These are phyloP conservation scores for Penicilliopsis zonata DNA, from an alignment of 495 filamentous ascomycete species.

Conservation along the genomic window DNA sequence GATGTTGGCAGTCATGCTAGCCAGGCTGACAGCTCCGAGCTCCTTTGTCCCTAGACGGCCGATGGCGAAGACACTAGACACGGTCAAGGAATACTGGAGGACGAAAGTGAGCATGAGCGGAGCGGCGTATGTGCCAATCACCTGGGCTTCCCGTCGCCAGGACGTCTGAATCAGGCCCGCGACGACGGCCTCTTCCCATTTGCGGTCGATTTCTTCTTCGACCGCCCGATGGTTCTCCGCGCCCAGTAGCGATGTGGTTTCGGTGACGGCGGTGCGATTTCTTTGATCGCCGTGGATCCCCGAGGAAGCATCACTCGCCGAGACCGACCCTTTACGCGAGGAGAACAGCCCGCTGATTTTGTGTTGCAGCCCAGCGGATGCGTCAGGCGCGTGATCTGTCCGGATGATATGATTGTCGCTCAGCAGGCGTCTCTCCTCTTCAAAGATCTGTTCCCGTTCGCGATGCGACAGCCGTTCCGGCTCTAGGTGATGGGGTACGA, in stretches of 20 bases:
- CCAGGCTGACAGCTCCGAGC: slow-evolving; percentile 52
- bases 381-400: slow-evolving; percentile 41
- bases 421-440: slow-evolving; percentile 64
- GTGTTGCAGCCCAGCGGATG: slow-evolving; percentile 11
- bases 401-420: slow-evolving; percentile 66
- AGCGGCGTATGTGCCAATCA: slow-evolving; percentile 48
- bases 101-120: slow-evolving; percentile 61
- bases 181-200: slow-evolving; percentile 72
- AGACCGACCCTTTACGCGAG: slow-evolving; percentile 3
- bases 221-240: slow-evolving; percentile 17
- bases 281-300: background rate
- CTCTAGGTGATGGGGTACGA: slow-evolving; percentile 28
- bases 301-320: background rate
- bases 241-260: slow-evolving; percentile 41
- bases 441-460: slow-evolving; percentile 50
- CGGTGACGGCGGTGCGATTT: slow-evolving; percentile 13
- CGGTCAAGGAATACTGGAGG: slow-evolving; percentile 62
- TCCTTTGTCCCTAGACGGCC: slow-evolving; percentile 54
- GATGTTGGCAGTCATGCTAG: slow-evolving; percentile 61
- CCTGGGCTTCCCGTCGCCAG: slow-evolving; percentile 70
- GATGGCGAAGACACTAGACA: slow-evolving; percentile 57
- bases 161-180: slow-evolving; percentile 67
- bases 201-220: slow-evolving; percentile 34
- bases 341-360: slow-evolving; percentile 15
- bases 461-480: slow-evolving; percentile 43